Conservation (phyloP, 352 stramenopile species). For the Phytophthora cajani region DNA sequence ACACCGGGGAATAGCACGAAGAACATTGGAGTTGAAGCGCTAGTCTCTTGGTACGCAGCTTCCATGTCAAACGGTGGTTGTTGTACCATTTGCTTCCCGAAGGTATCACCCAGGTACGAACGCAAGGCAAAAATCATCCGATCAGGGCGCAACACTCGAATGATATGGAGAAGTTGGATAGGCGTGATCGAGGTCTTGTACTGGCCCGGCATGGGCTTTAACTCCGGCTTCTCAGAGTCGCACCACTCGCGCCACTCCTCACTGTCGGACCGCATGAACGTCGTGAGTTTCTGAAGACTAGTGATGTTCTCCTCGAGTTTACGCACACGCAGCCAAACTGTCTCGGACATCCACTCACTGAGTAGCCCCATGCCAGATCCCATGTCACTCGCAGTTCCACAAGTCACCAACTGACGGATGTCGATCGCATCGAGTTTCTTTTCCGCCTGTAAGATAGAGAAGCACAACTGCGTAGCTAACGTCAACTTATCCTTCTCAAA, state of each 20-base stretch:
- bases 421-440: slow-evolving; percentile 60
- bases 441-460: slow-evolving; percentile 90
- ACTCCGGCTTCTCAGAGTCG: slow-evolving; percentile 92
- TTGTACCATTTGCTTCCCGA: slow-evolving; percentile 71
- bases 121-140: slow-evolving; percentile 78
- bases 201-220: slow-evolving; percentile 89
- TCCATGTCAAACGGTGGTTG: slow-evolving; percentile 91
- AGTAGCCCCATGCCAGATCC: slow-evolving; percentile 88
- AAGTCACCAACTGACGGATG: slow-evolving; percentile 83
- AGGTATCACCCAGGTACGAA: slow-evolving; percentile 62
- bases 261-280: slow-evolving; percentile 94
- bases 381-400: slow-evolving; percentile 45
- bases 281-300: slow-evolving; percentile 92
- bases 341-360: slow-evolving; percentile 92
- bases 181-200: slow-evolving; percentile 56
- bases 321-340: slow-evolving; percentile 91
- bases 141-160: slow-evolving; percentile 86
- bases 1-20: slow-evolving; percentile 94
- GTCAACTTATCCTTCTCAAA: slow-evolving; percentile 95
- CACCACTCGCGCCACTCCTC: slow-evolving; percentile 97
- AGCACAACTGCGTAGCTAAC: slow-evolving; percentile 91
- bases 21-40: slow-evolving; percentile 91
- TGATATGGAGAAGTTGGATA: slow-evolving; percentile 75
- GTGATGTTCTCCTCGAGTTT: slow-evolving; percentile 88
- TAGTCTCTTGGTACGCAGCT: slow-evolving; percentile 87